A percentile compares a stretch with the other conserved stretches of the same genome.
Evolutionary conservation across 495 filamentous ascomycete genomes (phyloP).

Genomic region (Neurospora africana): DNA sequence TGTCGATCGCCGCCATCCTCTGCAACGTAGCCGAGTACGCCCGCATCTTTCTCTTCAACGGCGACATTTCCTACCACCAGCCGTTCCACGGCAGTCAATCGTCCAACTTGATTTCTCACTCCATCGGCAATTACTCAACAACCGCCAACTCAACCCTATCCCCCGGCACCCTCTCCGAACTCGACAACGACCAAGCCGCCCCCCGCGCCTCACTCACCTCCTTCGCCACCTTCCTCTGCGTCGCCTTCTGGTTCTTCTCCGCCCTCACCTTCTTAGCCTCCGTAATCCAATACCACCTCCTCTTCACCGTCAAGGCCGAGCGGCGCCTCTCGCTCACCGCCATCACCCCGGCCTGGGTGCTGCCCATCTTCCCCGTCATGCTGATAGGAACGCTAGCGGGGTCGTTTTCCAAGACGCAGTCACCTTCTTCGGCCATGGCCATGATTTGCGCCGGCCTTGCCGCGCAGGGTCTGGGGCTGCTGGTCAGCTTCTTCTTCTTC

Average conservation of each 20-base stretch:
- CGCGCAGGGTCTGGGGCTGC: slow-evolving; percentile 42
- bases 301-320: slow-evolving; percentile 36
- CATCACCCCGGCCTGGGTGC: slow-evolving; percentile 46
- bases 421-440: slow-evolving; percentile 17
- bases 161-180: background rate
- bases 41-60: slow-evolving; percentile 32
- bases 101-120: background rate
- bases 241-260: slow-evolving; percentile 46
- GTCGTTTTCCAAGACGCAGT: slow-evolving; percentile 26
- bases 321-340: slow-evolving; percentile 24
- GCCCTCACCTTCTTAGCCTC: slow-evolving; percentile 29
- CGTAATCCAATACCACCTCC: slow-evolving; percentile 39
- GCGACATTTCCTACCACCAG: slow-evolving; percentile 10
- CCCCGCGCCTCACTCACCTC: slow-evolving; percentile 20
- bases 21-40: slow-evolving; percentile 49
- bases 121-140: background rate
- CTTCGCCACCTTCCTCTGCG: slow-evolving; percentile 31
- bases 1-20: slow-evolving; percentile 54
- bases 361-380: slow-evolving; percentile 48
- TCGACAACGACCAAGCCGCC: background rate
- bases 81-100: background rate
- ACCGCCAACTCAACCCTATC: background rate
- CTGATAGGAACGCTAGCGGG: slow-evolving; percentile 41
- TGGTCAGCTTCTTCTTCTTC: slow-evolving; percentile 42
- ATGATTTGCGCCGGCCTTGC: slow-evolving; percentile 40